phyloP scores from a whole-genome alignment of 768 basidiomycete species.

The Jaapia argillacea region DNA sequence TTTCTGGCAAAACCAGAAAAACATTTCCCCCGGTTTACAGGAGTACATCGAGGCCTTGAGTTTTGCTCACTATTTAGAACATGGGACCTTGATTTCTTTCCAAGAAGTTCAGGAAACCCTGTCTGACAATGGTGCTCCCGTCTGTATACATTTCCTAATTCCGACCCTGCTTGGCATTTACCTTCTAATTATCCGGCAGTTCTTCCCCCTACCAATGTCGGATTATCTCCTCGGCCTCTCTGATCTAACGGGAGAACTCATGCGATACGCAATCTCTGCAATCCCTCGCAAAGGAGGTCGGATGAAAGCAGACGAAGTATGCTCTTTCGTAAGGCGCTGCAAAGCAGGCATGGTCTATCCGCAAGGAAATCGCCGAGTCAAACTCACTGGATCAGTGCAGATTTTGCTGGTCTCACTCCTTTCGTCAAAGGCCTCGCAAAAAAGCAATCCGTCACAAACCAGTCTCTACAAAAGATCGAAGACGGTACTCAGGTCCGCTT shows the following conservation, averaged over 20 bases:
- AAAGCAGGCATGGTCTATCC: conserved; percentile 43
- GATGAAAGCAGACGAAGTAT: conserved; percentile 49
- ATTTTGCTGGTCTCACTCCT: conserved; percentile 71
- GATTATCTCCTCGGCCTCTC: conserved; percentile 91
- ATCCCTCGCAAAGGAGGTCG: conserved; percentile 60
- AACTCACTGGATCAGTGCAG: conserved; percentile 28
- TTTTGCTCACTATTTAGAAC: conserved; percentile 78
- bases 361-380: background rate
- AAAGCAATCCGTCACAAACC: conserved; percentile 79
- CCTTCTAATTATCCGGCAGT: conserved; percentile 41
- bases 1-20: conserved; percentile 72
- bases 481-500: conserved; percentile 43
- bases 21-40: conserved; percentile 76
- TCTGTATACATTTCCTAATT: conserved; percentile 35
- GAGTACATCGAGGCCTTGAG: conserved; percentile 94
- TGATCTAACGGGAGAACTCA: conserved; percentile 93
- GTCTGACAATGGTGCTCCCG: conserved; percentile 51
- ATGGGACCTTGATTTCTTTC: conserved; percentile 57
- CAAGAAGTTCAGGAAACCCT: conserved; percentile 57
- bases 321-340: conserved; percentile 63
- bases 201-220: conserved; percentile 61
- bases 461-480: conserved; percentile 94
- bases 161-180: background rate
- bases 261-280: conserved; percentile 89
- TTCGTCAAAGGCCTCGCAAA: conserved; percentile 66